A percentile compares a stretch with the other conserved stretches of the same genome.
phyloP scores from a whole-genome alignment of 2,329 filamentous ascomycete genomes.

The Ascochyta koolunga region DNA sequence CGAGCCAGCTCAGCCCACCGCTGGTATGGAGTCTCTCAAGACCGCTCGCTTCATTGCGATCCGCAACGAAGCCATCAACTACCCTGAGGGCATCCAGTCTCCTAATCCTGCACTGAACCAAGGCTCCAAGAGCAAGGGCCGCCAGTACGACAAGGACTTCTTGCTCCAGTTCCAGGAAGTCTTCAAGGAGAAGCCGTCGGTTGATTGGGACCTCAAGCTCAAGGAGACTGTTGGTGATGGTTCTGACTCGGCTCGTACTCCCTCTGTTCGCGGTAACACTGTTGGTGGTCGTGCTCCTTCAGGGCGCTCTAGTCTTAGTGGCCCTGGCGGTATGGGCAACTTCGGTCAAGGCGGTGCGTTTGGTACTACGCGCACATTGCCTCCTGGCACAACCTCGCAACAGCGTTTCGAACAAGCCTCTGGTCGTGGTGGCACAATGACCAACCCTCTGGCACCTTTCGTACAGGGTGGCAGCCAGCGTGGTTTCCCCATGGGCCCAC shows the following conservation, averaged over 20 bases:
- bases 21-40: constrained; percentile 90
- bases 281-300: constrained; percentile 59
- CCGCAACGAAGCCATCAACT: constrained; percentile 73
- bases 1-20: constrained; percentile 90
- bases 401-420: constrained; percentile 65
- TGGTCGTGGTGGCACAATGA: constrained; percentile 41
- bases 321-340: constrained; percentile 66
- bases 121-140: constrained; percentile 77
- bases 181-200: constrained; percentile 94
- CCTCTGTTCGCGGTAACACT: constrained; percentile 61
- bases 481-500: constrained; percentile 63
- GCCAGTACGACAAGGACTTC: constrained; percentile 96
- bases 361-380: constrained; percentile 64
- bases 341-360: constrained; percentile 60
- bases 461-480: constrained; percentile 60
- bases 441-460: constrained; percentile 65
- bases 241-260: constrained; percentile 68
- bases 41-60: constrained; percentile 87
- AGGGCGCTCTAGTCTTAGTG: constrained; percentile 29
- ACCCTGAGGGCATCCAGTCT: constrained; percentile 82
- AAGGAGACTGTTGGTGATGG: constrained; percentile 84
- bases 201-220: constrained; percentile 91
- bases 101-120: constrained; percentile 93
- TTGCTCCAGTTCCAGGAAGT: constrained; percentile 94
- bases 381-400: constrained; percentile 76